A percentile compares a stretch with the other conserved stretches of the same genome.
Evolutionary conservation across 345 rosid genomes (phyloP).

Genomic region (Gossypium mustelinum): DNA sequence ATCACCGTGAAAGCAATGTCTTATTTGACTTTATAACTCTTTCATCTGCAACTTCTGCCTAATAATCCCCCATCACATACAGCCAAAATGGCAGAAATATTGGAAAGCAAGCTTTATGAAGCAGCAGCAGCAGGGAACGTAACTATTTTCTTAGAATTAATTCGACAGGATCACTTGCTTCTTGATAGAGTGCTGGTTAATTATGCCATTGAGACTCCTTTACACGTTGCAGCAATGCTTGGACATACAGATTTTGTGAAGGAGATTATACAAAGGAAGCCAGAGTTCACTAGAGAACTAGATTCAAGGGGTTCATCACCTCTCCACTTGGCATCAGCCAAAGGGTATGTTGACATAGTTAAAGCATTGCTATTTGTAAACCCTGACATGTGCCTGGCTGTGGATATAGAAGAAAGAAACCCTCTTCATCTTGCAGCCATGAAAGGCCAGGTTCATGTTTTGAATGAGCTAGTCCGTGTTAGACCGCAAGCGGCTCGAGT

Average conservation of each 20-base stretch:
- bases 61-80: background rate
- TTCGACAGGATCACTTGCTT: slow-evolving; percentile 2
- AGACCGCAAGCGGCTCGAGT: background rate
- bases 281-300: slow-evolving; percentile 16
- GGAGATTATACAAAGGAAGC: slow-evolving; percentile 9
- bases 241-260: slow-evolving; percentile 18
- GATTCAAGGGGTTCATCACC: slow-evolving; percentile 10
- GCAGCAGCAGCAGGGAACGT: slow-evolving; percentile 3
- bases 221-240: slow-evolving; percentile 17
- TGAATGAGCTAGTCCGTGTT: slow-evolving; percentile 8
- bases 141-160: background rate
- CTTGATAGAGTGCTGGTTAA: slow-evolving; percentile 13
- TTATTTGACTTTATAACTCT: background rate
- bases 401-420: slow-evolving; percentile 12
- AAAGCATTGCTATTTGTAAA: slow-evolving; percentile 3
- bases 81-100: background rate
- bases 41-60: background rate
- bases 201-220: slow-evolving; percentile 10
- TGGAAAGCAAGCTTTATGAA: slow-evolving; percentile 10
- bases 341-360: slow-evolving; percentile 18
- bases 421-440: slow-evolving; percentile 24
- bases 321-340: slow-evolving; percentile 23
- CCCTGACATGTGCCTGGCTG: slow-evolving; percentile 14
- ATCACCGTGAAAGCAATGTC: background rate
- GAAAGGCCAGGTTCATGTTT: slow-evolving; percentile 3